Percentiles rank a stretch among this genome's conserved stretches.
Evolutionary conservation across 768 basidiomycete genomes (phyloP).

Genomic region (Hirschioporus abietinus): DNA sequence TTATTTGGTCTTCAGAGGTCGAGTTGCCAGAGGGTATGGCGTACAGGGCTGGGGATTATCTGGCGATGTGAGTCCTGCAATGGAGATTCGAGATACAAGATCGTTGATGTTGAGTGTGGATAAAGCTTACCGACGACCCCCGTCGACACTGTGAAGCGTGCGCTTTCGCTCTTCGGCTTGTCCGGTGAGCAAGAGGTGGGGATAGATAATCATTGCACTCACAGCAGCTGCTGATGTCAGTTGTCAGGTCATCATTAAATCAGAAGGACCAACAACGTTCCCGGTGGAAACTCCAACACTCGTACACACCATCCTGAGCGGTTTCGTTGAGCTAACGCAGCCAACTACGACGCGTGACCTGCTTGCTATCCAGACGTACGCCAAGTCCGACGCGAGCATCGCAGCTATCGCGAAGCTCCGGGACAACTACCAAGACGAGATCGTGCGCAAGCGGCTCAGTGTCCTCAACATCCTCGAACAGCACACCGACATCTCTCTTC

Average conservation of each 20-base stretch:
- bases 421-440: conserved; percentile 27
- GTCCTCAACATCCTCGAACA: conserved; percentile 36
- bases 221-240: background rate
- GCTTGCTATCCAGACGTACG: conserved; percentile 23
- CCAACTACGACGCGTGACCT: conserved; percentile 40
- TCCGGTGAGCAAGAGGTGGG: conserved; percentile 34
- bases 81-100: conserved; percentile 28
- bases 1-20: conserved; percentile 28
- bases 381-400: conserved; percentile 22
- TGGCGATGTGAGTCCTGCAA: conserved; percentile 31
- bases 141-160: too few species aligned
- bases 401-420: conserved; percentile 26
- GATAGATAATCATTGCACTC: background rate
- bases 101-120: too few species aligned
- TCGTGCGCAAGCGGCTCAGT: conserved; percentile 32
- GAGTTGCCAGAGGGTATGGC: conserved; percentile 33
- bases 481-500: conserved; percentile 30
- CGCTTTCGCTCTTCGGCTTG: conserved; percentile 31
- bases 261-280: conserved; percentile 34
- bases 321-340: conserved; percentile 45
- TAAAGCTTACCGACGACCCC: too few species aligned
- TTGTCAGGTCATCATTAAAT: conserved; percentile 30
- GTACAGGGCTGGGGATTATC: conserved; percentile 42
- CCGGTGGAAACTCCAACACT: conserved; percentile 34
- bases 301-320: conserved; percentile 32